Percentiles rank a stretch among this genome's conserved stretches.
These are phyloP conservation scores for Ophidiomyces ophidiicola DNA, from an alignment of 2,329 filamentous ascomycete species.

Conservation along the genomic window DNA sequence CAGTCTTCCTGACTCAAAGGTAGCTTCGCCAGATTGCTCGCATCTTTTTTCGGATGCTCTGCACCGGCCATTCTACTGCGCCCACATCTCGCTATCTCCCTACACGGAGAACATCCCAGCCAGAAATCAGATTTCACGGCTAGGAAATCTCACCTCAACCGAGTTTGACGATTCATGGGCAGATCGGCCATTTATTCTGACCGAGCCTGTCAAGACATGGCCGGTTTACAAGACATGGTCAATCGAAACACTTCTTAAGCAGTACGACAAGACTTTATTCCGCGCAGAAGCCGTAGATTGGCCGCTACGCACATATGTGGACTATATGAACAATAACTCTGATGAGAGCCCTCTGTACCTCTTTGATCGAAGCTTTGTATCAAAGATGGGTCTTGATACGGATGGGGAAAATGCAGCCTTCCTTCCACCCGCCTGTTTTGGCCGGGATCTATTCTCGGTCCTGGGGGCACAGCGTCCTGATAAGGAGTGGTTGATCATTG, in stretches of 20 bases:
- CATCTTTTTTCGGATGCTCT: constrained; percentile 81
- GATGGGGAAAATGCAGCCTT: constrained; percentile 47
- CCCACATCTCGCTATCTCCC: constrained; percentile 55
- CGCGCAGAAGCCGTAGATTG: constrained; percentile 90
- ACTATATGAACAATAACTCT: constrained; percentile 65
- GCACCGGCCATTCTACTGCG: constrained; percentile 81
- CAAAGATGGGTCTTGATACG: constrained; percentile 67
- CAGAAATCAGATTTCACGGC: constrained; percentile 58
- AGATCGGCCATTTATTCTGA: constrained; percentile 73
- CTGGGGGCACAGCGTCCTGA: constrained; percentile 69
- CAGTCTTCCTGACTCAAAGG: constrained; percentile 41
- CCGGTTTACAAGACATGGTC: constrained; percentile 65
- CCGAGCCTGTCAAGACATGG: constrained; percentile 69
- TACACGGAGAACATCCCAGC: constrained; percentile 61
- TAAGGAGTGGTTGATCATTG: constrained; percentile 84
- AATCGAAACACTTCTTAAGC: constrained; percentile 50
- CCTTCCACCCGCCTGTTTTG: constrained; percentile 73
- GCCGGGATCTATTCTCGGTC: constrained; percentile 70
- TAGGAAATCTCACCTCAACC: constrained; percentile 55
- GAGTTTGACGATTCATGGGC: constrained; percentile 70
- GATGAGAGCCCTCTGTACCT: constrained; percentile 90
- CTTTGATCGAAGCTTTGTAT: constrained; percentile 75
- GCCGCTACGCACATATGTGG: constrained; percentile 65
- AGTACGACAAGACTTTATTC: constrained; percentile 58
- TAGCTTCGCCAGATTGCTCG: constrained; percentile 55